Base-by-base conservation (phyloP, 352 stramenopile species). In the Globisporangium camurandrum region DNA sequence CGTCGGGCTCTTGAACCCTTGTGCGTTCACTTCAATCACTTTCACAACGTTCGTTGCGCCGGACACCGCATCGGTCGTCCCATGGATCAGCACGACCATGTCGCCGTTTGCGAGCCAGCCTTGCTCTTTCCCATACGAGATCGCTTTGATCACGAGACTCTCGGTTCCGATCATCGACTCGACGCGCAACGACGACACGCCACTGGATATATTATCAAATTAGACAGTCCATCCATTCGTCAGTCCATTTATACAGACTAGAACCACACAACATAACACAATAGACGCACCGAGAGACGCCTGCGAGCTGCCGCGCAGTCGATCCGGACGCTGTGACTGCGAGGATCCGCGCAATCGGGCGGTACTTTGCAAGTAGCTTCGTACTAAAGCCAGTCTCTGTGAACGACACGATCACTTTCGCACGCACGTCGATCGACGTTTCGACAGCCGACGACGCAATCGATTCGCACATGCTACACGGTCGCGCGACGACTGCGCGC, bases 361-460 rank as follows among this genome's bases (percentile, higher is more conserved):
- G 75, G 75, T 98, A 99, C 62, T 99, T 99, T 43, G 96, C 94
- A 16, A 99, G 76, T 47, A 97, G 73, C 50, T 91, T 93, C 3
- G 96, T 96, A 28, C 95, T 98, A 24, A 59, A 80, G 19, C 97
- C 97, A 22, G 84, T 95, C 58, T 98, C 94, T 8, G 95, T 98
- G 58, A 98, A 95, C 34, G 98, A 97, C 61, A 99, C 88, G 47
- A 99, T 98, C 22, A 97, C 75, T 61, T 95, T 97, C 23, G 97
- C 95, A 19, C 88, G 69, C 38, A 98, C 85, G 57, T 99, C 96
- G 59, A 98, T 90, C 27, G 97, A 92, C 19, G 96, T 98, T 61
- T 98, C 98, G 11, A 98, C 95, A 45, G 97, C 96, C 0, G 97
- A 98, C 16, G 91, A 97, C 10, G 94, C 95, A 47, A 99, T 96